phyloP scores from a whole-genome alignment of 164 flowering plant genomes.

The Annona squamosa region DNA sequence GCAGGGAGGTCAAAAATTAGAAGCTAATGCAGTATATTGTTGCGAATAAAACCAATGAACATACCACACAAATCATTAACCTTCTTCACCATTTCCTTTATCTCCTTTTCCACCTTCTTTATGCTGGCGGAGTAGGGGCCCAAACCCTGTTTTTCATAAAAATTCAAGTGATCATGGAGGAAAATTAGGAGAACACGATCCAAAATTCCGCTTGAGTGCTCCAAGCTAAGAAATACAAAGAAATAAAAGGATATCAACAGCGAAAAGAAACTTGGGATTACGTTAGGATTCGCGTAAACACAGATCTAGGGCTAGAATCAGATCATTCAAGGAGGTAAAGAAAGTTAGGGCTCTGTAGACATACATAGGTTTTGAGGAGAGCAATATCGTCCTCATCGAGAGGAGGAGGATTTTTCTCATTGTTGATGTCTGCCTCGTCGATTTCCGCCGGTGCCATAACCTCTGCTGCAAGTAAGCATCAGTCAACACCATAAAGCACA shows the following conservation, averaged over 20 bases:
- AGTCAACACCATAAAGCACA: too few species aligned
- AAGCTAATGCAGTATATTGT: not conserved
- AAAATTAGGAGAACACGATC: not conserved
- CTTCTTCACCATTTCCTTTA: constrained; percentile 88
- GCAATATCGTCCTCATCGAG: constrained; percentile 96
- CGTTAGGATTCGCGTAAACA: too few species aligned
- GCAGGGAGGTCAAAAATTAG: too few species aligned
- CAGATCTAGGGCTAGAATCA: not conserved
- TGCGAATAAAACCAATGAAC: constrained; percentile 6
- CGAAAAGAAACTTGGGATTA: not conserved
- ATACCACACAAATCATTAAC: constrained; percentile 93
- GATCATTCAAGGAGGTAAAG: not conserved
- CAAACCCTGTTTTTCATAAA: constrained; percentile 52
- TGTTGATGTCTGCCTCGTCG: constrained; percentile 56
- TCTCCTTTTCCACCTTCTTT: constrained; percentile 87
- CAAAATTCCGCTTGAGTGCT: not conserved
- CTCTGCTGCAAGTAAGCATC: not conserved
- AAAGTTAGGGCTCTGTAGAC: constrained; percentile 3
- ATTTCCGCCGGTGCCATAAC: constrained; percentile 45
- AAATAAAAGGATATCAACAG: not conserved
- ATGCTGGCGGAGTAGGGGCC: constrained; percentile 83
- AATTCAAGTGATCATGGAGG: not conserved
- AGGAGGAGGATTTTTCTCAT: constrained; percentile 89
- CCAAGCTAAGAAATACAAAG: not conserved
- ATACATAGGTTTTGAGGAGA: constrained; percentile 35